Evolutionary conservation across 352 stramenopile genomes (phyloP).

Genomic region (Phytophthora constricta): DNA sequence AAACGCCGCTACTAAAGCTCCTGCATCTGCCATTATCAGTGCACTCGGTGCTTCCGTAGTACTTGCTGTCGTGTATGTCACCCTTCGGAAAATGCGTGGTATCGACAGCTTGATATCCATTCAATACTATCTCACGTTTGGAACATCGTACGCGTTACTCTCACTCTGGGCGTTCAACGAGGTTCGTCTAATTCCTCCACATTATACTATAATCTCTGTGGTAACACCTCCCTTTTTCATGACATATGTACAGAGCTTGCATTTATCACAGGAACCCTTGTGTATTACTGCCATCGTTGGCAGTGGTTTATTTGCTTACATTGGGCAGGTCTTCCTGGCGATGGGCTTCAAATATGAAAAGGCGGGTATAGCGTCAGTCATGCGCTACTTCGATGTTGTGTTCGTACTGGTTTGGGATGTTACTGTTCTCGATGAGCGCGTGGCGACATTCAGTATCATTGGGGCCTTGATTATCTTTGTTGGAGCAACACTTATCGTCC

Average conservation of each 20-base stretch:
- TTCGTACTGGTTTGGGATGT: constrained; percentile 62
- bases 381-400: constrained; percentile 66
- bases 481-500: constrained; percentile 45
- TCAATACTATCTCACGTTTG: too few species aligned
- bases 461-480: constrained; percentile 48
- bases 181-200: too few species aligned
- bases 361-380: constrained; percentile 57
- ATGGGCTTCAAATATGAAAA: constrained; percentile 55
- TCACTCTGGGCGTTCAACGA: too few species aligned
- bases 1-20: too few species aligned
- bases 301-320: constrained; percentile 43
- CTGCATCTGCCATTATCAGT: constrained; percentile 38
- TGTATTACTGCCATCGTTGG: constrained; percentile 42
- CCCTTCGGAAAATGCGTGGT: constrained; percentile 55
- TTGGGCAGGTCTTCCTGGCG: constrained; percentile 56
- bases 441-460: constrained; percentile 55
- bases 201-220: too few species aligned
- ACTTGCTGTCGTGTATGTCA: constrained; percentile 51
- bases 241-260: too few species aligned
- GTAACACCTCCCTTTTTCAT: too few species aligned
- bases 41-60: constrained; percentile 39
- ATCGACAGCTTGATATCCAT: constrained; percentile 51
- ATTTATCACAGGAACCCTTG: too few species aligned
- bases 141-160: too few species aligned
- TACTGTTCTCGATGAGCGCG: constrained; percentile 47